Percentiles rank a stretch among this genome's conserved stretches.
These are phyloP conservation scores for Arthroderma sp. DNA, from an alignment of 2,329 filamentous ascomycete species.

Conservation along the genomic window DNA sequence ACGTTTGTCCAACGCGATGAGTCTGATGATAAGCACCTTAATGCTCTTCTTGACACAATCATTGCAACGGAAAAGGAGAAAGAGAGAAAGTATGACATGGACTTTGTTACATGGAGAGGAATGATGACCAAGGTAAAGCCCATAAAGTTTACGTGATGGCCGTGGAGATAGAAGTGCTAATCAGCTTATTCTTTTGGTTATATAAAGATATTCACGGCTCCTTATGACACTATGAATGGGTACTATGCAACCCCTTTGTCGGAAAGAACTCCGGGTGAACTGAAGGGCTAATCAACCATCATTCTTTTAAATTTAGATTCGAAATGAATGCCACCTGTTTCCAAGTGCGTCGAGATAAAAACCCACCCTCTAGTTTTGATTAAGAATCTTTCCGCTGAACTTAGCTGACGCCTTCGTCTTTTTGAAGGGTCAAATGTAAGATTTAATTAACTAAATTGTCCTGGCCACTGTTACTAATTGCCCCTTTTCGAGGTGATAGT, in stretches of 20 bases:
- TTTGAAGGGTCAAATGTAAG: slow-evolving; percentile 45
- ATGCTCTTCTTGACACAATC: slow-evolving; percentile 68
- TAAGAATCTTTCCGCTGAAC: not conserved
- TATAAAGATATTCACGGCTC: slow-evolving; percentile 65
- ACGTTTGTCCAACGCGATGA: slow-evolving; percentile 75
- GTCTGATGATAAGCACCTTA: slow-evolving; percentile 71
- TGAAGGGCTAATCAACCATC: not conserved
- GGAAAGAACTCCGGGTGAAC: slow-evolving; percentile 6
- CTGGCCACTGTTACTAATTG: not conserved
- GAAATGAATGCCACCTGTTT: slow-evolving; percentile 92
- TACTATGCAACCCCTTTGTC: slow-evolving; percentile 31
- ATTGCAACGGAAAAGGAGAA: slow-evolving; percentile 58
- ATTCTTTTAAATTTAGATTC: slow-evolving; percentile 46
- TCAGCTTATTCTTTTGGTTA: not conserved
- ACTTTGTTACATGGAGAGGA: slow-evolving; percentile 85
- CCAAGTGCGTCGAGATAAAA: slow-evolving; percentile 47
- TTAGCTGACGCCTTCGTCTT: slow-evolving; percentile 15
- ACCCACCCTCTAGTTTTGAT: not conserved
- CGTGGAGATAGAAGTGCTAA: not conserved
- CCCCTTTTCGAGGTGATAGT: slow-evolving; percentile 34
- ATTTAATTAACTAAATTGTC: slow-evolving; percentile 6
- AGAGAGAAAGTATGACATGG: slow-evolving; percentile 56
- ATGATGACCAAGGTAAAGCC: slow-evolving; percentile 87
- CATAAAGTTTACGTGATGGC: not conserved
- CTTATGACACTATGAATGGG: slow-evolving; percentile 72